Percentiles rank a stretch among this genome's conserved stretches.
Conservation (phyloP, 1,139 yeast genomes). For the Candida pseudoviswanathii region DNA sequence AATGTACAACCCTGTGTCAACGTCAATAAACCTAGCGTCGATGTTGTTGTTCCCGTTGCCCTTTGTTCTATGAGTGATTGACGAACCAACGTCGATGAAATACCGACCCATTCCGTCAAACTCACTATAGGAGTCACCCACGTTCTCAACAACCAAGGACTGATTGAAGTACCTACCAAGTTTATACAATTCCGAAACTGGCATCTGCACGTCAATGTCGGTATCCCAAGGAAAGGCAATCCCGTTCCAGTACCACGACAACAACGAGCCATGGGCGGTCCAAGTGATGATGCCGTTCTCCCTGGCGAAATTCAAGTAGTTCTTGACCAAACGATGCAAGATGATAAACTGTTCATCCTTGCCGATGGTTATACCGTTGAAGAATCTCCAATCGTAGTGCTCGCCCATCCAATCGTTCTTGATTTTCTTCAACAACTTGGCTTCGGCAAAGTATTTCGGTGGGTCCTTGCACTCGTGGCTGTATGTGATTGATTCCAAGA, state of each 20-base stretch:
- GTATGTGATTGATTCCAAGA: conserved; percentile 25
- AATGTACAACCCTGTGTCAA: conserved; percentile 72
- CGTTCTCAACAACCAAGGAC: conserved; percentile 41
- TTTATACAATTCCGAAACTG: conserved; percentile 45
- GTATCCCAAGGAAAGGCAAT: conserved; percentile 56
- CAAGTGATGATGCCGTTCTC: conserved; percentile 36
- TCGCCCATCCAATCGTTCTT: conserved; percentile 34
- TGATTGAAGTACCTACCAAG: conserved; percentile 45
- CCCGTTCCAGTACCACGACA: conserved; percentile 55
- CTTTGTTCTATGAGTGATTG: conserved; percentile 33
- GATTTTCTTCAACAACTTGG: conserved; percentile 33
- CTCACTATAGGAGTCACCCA: conserved; percentile 23
- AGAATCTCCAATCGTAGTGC: conserved; percentile 51
- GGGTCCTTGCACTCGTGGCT: conserved; percentile 19
- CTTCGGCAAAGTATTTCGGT: conserved; percentile 58
- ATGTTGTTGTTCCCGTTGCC: conserved; percentile 60
- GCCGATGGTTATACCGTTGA: conserved; percentile 34
- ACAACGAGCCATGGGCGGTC: conserved; percentile 46
- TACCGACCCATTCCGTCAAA: conserved; percentile 28
- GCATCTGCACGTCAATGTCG: conserved; percentile 60
- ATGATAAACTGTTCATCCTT: conserved; percentile 28
- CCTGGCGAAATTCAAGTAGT: conserved; percentile 37
- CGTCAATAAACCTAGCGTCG: conserved; percentile 81
- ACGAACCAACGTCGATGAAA: conserved; percentile 12
- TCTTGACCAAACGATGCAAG: conserved; percentile 31